Conservation (phyloP, 441 rosid species). For the Geranium incanum region DNA sequence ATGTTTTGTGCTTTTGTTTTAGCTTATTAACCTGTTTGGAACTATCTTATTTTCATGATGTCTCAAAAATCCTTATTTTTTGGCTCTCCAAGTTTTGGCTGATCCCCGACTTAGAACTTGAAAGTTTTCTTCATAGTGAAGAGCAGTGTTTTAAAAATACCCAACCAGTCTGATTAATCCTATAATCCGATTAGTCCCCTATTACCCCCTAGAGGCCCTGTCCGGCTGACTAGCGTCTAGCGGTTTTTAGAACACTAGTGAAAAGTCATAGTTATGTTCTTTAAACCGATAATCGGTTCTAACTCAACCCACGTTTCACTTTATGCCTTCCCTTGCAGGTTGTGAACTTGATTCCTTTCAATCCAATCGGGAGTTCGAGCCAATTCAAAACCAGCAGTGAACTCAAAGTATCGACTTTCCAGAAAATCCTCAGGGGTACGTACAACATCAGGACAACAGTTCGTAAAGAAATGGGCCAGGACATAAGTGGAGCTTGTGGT, state of each 20-base stretch:
- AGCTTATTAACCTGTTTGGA: no score
- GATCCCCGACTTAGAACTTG: no score
- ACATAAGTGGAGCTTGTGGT: slow-evolving; percentile 90
- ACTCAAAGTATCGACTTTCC: slow-evolving; percentile 54
- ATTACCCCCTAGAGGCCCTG: no score
- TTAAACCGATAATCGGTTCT: neutral
- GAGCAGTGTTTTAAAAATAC: no score
- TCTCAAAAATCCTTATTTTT: no score
- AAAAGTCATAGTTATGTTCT: neutral
- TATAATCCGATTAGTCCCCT: no score
- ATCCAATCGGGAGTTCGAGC: slow-evolving; percentile 72
- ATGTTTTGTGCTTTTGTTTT: no score
- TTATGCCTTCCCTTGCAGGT: slow-evolving; percentile 41
- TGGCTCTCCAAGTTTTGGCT: no score
- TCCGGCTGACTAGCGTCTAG: neutral
- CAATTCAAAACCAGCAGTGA: slow-evolving; percentile 54
- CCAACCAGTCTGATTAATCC: no score
- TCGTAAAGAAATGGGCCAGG: slow-evolving; percentile 90
- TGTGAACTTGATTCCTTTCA: slow-evolving; percentile 90
- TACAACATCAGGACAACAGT: slow-evolving; percentile 77
- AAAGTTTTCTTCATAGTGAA: no score
- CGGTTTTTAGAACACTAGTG: neutral
- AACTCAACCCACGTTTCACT: slow-evolving; percentile 7
- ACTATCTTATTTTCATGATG: no score
- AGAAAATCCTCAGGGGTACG: slow-evolving; percentile 64